A percentile compares a stretch with the other conserved stretches of the same genome.
Conservation (phyloP, 768 basidiomycete species). For the Lentinus brumalis region DNA sequence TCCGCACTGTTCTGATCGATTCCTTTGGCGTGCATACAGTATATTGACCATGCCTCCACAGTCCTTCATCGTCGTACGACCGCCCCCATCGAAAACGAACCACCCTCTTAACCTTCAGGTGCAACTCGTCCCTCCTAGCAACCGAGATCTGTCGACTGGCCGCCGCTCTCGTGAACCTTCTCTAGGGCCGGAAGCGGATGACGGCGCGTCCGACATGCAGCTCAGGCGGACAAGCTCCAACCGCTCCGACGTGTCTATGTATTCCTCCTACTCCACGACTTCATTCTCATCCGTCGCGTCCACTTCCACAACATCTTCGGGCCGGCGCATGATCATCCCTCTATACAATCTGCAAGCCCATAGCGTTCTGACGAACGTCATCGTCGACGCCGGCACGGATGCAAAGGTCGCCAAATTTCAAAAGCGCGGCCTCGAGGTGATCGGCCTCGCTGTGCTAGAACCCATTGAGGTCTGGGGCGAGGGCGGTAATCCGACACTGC, state of each 20-base stretch:
- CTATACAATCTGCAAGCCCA: slow-evolving; percentile 88
- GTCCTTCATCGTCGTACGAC: slow-evolving; percentile 92
- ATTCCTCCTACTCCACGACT: slow-evolving; percentile 52
- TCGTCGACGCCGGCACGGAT: slow-evolving; percentile 87
- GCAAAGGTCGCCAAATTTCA: slow-evolving; percentile 80
- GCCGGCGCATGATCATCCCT: slow-evolving; percentile 78
- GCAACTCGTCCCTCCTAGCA: slow-evolving; percentile 79
- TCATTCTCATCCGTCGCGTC: slow-evolving; percentile 40
- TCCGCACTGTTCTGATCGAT: neutral
- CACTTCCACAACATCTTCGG: slow-evolving; percentile 45
- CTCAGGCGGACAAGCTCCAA: slow-evolving; percentile 48
- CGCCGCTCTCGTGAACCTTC: slow-evolving; percentile 49
- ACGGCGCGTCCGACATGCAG: slow-evolving; percentile 23
- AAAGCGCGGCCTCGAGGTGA: slow-evolving; percentile 53
- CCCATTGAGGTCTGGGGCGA: slow-evolving; percentile 72
- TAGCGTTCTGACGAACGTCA: slow-evolving; percentile 82
- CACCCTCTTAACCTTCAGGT: slow-evolving; percentile 91
- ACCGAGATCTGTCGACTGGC: slow-evolving; percentile 42
- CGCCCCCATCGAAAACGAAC: slow-evolving; percentile 81
- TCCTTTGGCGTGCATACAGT: neutral
- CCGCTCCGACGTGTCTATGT: slow-evolving; percentile 51
- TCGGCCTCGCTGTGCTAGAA: slow-evolving; percentile 78
- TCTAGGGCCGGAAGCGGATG: slow-evolving; percentile 30
- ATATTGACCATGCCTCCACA: slow-evolving; percentile 31
- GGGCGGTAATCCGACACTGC: slow-evolving; percentile 17